Conservation (phyloP, 768 basidiomycete genomes). For the Termitomyces sp. region DNA sequence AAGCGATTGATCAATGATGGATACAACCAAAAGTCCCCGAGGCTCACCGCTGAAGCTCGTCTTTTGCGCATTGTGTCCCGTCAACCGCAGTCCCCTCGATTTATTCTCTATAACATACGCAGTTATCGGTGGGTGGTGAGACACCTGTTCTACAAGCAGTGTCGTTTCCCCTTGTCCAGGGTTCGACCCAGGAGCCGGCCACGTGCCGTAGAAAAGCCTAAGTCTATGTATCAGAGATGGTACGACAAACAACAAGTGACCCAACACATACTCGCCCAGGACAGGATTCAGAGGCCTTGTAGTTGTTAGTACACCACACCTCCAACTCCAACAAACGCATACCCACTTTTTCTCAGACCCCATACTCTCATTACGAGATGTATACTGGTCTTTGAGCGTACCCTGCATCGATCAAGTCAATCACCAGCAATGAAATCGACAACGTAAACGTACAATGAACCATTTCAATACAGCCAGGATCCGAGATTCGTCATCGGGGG, state of each 20-base stretch:
- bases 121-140: constrained; percentile 90
- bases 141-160: constrained; percentile 92
- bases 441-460: constrained; percentile 73
- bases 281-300: constrained; percentile 91
- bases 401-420: constrained; percentile 37
- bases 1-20: neutral
- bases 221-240: too few species aligned
- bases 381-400: constrained; percentile 95
- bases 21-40: neutral
- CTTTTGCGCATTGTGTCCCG: constrained; percentile 93
- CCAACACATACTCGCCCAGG: constrained; percentile 73
- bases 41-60: constrained; percentile 79
- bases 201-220: constrained; percentile 84
- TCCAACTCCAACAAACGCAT: neutral
- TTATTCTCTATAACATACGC: constrained; percentile 86
- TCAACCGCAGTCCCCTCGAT: constrained; percentile 67
- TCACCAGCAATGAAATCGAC: neutral
- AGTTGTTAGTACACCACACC: neutral
- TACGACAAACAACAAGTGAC: too few species aligned
- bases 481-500: constrained; percentile 67
- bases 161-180: constrained; percentile 74
- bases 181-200: constrained; percentile 53
- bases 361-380: constrained; percentile 90
- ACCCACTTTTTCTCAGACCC: constrained; percentile 96
- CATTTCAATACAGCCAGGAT: constrained; percentile 83